A percentile compares a stretch with the other conserved stretches of the same genome.
phyloP scores from a whole-genome alignment of 2,329 filamentous ascomycete species.

The Cladophialophora yegresii region DNA sequence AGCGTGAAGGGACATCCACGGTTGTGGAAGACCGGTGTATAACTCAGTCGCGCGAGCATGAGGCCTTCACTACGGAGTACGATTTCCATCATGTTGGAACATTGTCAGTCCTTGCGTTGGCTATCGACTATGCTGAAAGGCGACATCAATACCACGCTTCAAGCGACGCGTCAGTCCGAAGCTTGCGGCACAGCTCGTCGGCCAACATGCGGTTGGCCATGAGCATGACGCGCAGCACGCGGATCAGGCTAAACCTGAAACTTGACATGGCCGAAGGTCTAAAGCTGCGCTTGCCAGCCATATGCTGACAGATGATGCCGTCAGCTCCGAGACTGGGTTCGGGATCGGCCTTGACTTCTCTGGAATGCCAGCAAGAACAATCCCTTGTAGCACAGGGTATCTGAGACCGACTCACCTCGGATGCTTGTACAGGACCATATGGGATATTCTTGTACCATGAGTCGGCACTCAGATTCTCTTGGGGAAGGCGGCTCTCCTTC shows the following conservation, averaged over 20 bases:
- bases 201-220: background rate
- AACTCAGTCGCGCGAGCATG: background rate
- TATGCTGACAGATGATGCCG: constrained; percentile 26
- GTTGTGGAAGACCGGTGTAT: background rate
- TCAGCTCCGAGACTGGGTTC: constrained; percentile 13
- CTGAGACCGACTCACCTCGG: constrained; percentile 14
- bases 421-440: background rate
- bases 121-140: background rate
- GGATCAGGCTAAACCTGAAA: constrained; percentile 23
- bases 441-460: background rate
- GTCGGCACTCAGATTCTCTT: background rate
- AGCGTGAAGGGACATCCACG: background rate
- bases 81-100: background rate
- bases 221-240: constrained; percentile 29
- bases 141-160: background rate
- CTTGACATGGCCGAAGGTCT: constrained; percentile 13
- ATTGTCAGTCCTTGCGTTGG: background rate
- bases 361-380: constrained; percentile 6
- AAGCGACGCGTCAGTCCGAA: background rate
- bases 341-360: background rate
- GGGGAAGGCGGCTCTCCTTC: background rate
- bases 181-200: background rate
- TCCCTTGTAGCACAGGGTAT: background rate
- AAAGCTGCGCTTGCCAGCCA: constrained; percentile 26
- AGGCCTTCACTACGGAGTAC: background rate